A percentile compares a stretch with the other conserved stretches of the same genome.
phyloP scores from a whole-genome alignment of 2,329 filamentous ascomycete species.

The Aspergillus fumigatiaffinis region DNA sequence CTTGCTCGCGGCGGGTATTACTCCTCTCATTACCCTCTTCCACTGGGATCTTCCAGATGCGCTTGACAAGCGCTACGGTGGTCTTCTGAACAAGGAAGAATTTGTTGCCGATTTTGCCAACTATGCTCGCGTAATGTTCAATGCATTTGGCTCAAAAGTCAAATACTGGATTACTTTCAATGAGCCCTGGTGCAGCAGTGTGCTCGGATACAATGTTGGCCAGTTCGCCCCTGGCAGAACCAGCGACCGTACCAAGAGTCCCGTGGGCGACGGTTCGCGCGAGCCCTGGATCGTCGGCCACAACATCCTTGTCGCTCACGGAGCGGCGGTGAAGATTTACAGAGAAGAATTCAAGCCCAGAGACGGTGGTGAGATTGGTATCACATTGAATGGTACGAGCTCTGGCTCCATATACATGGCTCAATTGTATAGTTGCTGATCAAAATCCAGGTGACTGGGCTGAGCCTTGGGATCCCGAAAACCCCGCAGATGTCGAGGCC shows the following conservation, averaged over 20 bases:
- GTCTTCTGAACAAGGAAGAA: slow-evolving; percentile 74
- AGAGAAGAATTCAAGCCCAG: slow-evolving; percentile 74
- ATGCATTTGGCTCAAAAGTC: slow-evolving; percentile 67
- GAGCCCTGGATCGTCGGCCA: slow-evolving; percentile 84
- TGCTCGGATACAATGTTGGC: slow-evolving; percentile 75
- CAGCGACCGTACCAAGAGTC: slow-evolving; percentile 67
- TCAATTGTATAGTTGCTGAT: background rate
- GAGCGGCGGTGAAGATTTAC: slow-evolving; percentile 74
- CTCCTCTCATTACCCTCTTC: slow-evolving; percentile 76
- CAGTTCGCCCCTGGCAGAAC: slow-evolving; percentile 78
- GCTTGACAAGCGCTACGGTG: slow-evolving; percentile 76
- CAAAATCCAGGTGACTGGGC: slow-evolving; percentile 62
- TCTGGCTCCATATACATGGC: background rate
- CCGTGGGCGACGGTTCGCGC: slow-evolving; percentile 67
- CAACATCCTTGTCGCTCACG: slow-evolving; percentile 75
- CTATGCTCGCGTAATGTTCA: slow-evolving; percentile 74
- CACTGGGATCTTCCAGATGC: slow-evolving; percentile 85
- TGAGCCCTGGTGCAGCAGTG: slow-evolving; percentile 80
- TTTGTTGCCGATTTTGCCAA: slow-evolving; percentile 77
- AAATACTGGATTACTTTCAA: slow-evolving; percentile 91
- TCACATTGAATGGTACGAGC: slow-evolving; percentile 71
- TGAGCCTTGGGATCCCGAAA: slow-evolving; percentile 76
- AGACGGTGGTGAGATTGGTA: slow-evolving; percentile 74
- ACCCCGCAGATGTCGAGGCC: slow-evolving; percentile 71
- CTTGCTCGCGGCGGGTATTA: slow-evolving; percentile 70